These are phyloP conservation scores for Pseudogymnoascus sp. DNA, from an alignment of 2,329 filamentous ascomycete species.

Conservation along the genomic window DNA sequence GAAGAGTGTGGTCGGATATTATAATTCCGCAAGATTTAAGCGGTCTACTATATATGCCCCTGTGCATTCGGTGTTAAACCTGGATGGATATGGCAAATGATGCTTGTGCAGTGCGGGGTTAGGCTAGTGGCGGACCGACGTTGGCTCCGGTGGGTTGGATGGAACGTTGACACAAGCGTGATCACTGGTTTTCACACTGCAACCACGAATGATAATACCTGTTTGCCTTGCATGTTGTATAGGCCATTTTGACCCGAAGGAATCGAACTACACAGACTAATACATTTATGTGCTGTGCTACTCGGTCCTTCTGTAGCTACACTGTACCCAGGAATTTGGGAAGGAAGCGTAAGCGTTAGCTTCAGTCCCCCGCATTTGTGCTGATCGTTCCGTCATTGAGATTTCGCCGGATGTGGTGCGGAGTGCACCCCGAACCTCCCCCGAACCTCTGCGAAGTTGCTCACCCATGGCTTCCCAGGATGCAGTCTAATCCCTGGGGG, in stretches of 20 bases:
- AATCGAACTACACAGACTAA: background rate
- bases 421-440: background rate
- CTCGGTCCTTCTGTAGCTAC: background rate
- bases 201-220: background rate
- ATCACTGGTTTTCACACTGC: background rate
- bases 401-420: background rate
- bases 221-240: background rate
- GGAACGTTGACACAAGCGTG: background rate
- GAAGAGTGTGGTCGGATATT: background rate
- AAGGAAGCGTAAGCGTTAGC: background rate
- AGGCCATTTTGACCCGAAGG: background rate
- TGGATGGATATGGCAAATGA: background rate
- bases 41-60: background rate
- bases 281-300: background rate
- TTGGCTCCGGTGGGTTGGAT: background rate
- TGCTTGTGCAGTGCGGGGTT: background rate
- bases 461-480: background rate
- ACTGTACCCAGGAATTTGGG: background rate
- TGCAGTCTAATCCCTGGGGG: background rate
- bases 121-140: background rate
- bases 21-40: conserved; percentile 6
- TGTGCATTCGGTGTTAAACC: background rate
- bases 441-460: background rate
- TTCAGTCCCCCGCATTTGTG: conserved; percentile 2
- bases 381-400: conserved; percentile 8